phyloP scores from a whole-genome alignment of 768 basidiomycete genomes.

The Mycena filopes region DNA sequence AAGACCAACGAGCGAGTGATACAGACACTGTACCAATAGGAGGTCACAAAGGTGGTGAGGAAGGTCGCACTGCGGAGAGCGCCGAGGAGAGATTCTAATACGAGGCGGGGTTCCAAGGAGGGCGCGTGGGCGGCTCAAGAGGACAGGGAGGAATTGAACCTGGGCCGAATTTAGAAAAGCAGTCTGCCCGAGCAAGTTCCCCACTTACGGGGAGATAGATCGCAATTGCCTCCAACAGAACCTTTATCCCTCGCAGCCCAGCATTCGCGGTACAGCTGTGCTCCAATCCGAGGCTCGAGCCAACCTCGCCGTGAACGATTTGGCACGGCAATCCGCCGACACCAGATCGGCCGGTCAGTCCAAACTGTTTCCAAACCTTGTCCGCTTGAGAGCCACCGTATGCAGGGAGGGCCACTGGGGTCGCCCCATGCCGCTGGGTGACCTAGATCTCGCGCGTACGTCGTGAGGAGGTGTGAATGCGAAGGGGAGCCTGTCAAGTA shows the following conservation, averaged over 20 bases:
- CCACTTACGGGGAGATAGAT: slow-evolving; percentile 78
- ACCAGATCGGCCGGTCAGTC: slow-evolving; percentile 60
- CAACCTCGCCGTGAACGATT: slow-evolving; percentile 71
- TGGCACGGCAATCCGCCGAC: slow-evolving; percentile 81
- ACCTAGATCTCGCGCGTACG: slow-evolving; percentile 66
- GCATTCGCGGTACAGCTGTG: slow-evolving; percentile 72
- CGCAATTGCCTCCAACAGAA: slow-evolving; percentile 69
- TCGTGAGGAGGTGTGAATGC: slow-evolving; percentile 53
- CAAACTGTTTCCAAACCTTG: slow-evolving; percentile 64
- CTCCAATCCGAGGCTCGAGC: slow-evolving; percentile 56
- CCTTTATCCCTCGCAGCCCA: slow-evolving; percentile 60
- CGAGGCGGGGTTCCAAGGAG: slow-evolving; percentile 57
- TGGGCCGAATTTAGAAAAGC: slow-evolving; percentile 39
- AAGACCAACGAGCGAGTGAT: slow-evolving; percentile 71
- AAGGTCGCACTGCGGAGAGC: slow-evolving; percentile 76
- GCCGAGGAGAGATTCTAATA: slow-evolving; percentile 56
- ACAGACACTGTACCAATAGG: slow-evolving; percentile 79
- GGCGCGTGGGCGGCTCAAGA: slow-evolving; percentile 66
- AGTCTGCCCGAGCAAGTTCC: not conserved
- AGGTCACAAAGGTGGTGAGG: slow-evolving; percentile 75
- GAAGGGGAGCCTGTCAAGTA: slow-evolving; percentile 58
- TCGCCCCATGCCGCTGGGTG: slow-evolving; percentile 73
- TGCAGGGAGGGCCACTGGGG: slow-evolving; percentile 65
- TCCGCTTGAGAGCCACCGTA: slow-evolving; percentile 67
- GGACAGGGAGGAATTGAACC: slow-evolving; percentile 77